These are phyloP conservation scores for Salicornia ramosissima DNA, from an alignment of 148 eudicot genomes.

Conservation along the genomic window DNA sequence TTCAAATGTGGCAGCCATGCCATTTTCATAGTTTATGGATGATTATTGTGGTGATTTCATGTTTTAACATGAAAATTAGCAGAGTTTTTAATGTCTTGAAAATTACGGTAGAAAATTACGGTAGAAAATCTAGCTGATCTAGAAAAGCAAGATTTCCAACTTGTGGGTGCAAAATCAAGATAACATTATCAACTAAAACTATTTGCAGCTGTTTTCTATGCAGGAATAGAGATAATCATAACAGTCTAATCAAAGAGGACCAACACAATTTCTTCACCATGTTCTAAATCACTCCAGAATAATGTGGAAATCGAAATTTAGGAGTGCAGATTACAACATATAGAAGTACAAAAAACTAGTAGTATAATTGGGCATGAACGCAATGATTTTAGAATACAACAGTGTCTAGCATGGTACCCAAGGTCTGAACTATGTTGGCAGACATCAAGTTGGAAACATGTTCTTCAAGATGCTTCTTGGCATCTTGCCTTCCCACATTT, in stretches of 20 bases:
- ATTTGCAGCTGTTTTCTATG: background rate
- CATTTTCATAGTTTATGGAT: too few relatives aligned
- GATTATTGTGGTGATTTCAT: too few relatives aligned
- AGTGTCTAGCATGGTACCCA: constrained; percentile 95
- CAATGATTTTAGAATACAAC: constrained; percentile 51
- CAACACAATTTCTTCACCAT: background rate
- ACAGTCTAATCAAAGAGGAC: background rate
- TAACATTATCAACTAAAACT: background rate
- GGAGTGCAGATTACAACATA: background rate
- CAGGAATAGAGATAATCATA: background rate
- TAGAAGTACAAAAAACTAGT: background rate
- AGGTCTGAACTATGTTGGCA: constrained; percentile 80
- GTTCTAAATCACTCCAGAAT: background rate
- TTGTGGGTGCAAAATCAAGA: too few relatives aligned
- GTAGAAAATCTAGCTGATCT: too few relatives aligned
- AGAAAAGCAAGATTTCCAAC: too few relatives aligned
- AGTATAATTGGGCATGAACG: background rate
- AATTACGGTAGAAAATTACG: too few relatives aligned
- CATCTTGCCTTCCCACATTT: constrained; percentile 95
- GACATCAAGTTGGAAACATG: constrained; percentile 95
- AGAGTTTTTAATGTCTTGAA: too few relatives aligned
- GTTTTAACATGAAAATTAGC: too few relatives aligned
- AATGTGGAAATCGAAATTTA: background rate
- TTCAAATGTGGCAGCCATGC: too few relatives aligned
- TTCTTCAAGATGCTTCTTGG: constrained; percentile 96